These are phyloP conservation scores for Letharia columbiana DNA, from an alignment of 495 filamentous ascomycete species.

Conservation along the genomic window DNA sequence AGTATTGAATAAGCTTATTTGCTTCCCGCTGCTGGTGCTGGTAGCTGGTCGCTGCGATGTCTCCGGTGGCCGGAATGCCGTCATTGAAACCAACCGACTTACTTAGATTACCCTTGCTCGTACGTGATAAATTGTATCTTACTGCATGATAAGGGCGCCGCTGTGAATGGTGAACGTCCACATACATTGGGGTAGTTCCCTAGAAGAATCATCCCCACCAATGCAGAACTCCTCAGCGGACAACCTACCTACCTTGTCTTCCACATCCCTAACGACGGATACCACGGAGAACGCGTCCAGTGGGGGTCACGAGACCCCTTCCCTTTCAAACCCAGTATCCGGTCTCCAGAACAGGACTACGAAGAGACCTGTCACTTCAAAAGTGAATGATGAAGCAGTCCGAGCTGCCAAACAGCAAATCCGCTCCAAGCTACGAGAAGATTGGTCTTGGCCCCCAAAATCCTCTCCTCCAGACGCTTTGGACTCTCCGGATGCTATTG, in stretches of 20 bases:
- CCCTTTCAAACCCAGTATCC: not conserved
- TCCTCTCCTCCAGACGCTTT: constrained; percentile 24
- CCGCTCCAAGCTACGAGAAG: constrained; percentile 18
- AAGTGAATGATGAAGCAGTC: constrained; percentile 31
- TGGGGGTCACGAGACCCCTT: constrained; percentile 6
- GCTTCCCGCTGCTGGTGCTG: not conserved
- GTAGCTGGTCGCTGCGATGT: not conserved
- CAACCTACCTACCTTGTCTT: constrained; percentile 20
- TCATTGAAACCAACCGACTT: not conserved
- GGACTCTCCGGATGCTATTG: constrained; percentile 4
- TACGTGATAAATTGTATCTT: not conserved
- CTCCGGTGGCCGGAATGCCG: not conserved
- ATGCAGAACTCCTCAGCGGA: constrained; percentile 17
- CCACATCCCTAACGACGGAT: constrained; percentile 16
- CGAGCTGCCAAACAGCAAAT: constrained; percentile 29
- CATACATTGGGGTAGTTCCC: not conserved
- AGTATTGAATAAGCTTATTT: not conserved
- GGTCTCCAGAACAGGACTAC: constrained; percentile 1
- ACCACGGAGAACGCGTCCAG: constrained; percentile 6
- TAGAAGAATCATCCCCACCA: not conserved
- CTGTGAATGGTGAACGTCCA: constrained; percentile 9
- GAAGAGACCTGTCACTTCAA: constrained; percentile 18
- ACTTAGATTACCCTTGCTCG: too few species aligned
- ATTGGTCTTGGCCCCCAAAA: constrained; percentile 15
- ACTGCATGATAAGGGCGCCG: not conserved